Percentiles rank a stretch among this genome's conserved stretches.
These are phyloP conservation scores for Zymoseptoria ardabiliae DNA, from an alignment of 2,329 filamentous ascomycete species.

Conservation along the genomic window DNA sequence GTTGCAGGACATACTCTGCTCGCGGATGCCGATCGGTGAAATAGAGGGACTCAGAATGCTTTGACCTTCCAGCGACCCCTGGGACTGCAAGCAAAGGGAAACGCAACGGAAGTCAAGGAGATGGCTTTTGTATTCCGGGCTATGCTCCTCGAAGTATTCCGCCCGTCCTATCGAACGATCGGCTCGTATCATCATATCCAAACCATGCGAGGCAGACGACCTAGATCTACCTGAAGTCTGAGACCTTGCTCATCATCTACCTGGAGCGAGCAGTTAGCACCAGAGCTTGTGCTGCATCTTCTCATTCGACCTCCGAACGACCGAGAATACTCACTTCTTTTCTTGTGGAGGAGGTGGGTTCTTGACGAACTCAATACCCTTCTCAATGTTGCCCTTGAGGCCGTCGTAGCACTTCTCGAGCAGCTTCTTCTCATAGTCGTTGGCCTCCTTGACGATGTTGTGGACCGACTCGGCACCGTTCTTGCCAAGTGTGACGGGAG, in stretches of 20 bases:
- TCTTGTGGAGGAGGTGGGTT: conserved; percentile 59
- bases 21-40: not conserved
- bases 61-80: no score
- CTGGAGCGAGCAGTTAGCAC: not conserved
- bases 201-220: not conserved
- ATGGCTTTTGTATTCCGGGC: conserved; percentile 8
- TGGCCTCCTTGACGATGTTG: conserved; percentile 70
- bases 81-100: not conserved
- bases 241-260: not conserved
- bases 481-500: conserved; percentile 80
- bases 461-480: conserved; percentile 78
- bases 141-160: conserved; percentile 9
- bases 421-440: conserved; percentile 82
- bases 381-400: conserved; percentile 86
- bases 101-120: not conserved
- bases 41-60: not conserved
- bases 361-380: conserved; percentile 84
- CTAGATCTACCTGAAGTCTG: not conserved
- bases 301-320: not conserved
- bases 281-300: not conserved
- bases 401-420: conserved; percentile 68
- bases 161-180: conserved; percentile 3
- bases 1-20: not conserved
- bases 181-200: conserved; percentile 7
- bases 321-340: conserved; percentile 52